Conservation (phyloP, 2,329 filamentous ascomycete species). For the Akanthomyces uredinophilus region DNA sequence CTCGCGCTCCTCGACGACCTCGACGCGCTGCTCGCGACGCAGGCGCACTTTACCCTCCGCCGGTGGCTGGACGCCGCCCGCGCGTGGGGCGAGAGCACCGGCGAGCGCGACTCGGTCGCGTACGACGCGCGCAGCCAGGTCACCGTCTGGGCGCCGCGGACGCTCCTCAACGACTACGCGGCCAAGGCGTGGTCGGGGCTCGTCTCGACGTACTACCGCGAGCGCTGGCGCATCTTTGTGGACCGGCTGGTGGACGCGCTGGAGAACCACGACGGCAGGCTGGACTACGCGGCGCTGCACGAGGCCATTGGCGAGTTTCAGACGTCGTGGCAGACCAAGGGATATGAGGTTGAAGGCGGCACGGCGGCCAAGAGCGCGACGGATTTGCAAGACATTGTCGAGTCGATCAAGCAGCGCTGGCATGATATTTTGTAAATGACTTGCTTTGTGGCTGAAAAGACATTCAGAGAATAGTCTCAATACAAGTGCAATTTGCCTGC, state of each 20-base stretch:
- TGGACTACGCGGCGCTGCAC: neutral
- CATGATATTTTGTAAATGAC: neutral
- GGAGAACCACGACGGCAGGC: neutral
- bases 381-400: neutral
- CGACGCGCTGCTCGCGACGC: slow-evolving; percentile 1
- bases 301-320: neutral
- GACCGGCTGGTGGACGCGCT: slow-evolving; percentile 28
- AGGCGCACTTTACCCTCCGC: slow-evolving; percentile 34
- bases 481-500: too few relatives aligned
- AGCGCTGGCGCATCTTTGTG: slow-evolving; percentile 42
- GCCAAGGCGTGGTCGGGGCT: slow-evolving; percentile 45
- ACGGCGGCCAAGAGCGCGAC: neutral
- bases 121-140: slow-evolving; percentile 46
- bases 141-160: slow-evolving; percentile 44
- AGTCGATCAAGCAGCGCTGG: neutral
- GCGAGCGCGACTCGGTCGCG: slow-evolving; percentile 16
- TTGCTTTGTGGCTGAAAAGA: neutral
- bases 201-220: slow-evolving; percentile 40
- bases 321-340: slow-evolving; percentile 4
- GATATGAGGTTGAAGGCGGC: neutral
- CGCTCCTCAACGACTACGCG: slow-evolving; percentile 46
- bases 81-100: slow-evolving; percentile 23
- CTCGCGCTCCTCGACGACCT: slow-evolving; percentile 1
- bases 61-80: slow-evolving; percentile 38
- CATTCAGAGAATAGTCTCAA: neutral